These are phyloP conservation scores for Coemansia guatemalensis DNA, from an alignment of 192 early-diverging fungal species.

Conservation along the genomic window DNA sequence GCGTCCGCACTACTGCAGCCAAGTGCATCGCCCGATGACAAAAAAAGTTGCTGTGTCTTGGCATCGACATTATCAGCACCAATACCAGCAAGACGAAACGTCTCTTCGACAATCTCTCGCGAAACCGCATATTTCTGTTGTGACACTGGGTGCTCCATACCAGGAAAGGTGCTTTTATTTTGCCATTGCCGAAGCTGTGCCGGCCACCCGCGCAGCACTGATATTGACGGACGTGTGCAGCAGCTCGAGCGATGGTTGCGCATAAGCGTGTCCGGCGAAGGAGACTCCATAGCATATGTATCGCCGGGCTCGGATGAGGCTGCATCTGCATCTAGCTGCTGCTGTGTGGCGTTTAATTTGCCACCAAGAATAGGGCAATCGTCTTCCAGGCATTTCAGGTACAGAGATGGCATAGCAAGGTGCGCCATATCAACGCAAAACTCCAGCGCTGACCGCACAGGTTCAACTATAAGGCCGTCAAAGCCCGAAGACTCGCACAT, in stretches of 20 bases:
- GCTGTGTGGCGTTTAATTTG: not conserved
- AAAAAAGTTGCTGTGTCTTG: not conserved
- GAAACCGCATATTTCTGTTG: not conserved
- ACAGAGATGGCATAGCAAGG: conserved; percentile 41
- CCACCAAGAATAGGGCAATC: conserved; percentile 11
- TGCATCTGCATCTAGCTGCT: not conserved
- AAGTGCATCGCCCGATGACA: not conserved
- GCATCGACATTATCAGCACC: not conserved
- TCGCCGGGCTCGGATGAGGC: not conserved
- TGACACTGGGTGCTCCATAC: not conserved
- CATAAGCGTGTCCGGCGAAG: not conserved
- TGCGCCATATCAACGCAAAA: conserved; percentile 46
- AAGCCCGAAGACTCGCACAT: conserved; percentile 4
- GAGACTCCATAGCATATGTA: not conserved
- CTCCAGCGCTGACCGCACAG: conserved; percentile 30
- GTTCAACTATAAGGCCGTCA: conserved; percentile 13
- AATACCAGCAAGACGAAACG: not conserved
- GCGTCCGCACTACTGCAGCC: not conserved
- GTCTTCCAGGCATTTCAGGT: conserved; percentile 28
- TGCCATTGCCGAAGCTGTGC: not conserved
- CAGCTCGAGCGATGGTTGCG: not conserved
- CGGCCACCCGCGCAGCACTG: not conserved
- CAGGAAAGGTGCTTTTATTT: not conserved
- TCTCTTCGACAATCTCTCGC: not conserved
- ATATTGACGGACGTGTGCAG: not conserved